These are phyloP conservation scores for Phytophthora litchii DNA, from an alignment of 352 stramenopile genomes.

Conservation along the genomic window DNA sequence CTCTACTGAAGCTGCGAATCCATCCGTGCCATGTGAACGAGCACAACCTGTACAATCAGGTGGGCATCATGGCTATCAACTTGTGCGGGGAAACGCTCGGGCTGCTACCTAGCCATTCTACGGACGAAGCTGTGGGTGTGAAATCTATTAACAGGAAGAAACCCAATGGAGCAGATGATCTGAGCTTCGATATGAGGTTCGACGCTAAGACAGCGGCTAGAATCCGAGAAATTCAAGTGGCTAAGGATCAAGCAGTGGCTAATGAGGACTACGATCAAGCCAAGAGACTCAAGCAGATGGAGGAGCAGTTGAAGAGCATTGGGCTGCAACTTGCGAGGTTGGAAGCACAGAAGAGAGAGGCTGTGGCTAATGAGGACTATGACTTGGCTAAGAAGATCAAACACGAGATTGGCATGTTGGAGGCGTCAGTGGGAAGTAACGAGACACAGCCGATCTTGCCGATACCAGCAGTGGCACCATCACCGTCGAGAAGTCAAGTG, in stretches of 20 bases:
- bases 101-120: constrained; percentile 58
- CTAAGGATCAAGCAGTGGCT: constrained; percentile 84
- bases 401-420: constrained; percentile 78
- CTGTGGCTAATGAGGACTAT: constrained; percentile 92
- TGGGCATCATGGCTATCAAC: constrained; percentile 92
- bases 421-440: constrained; percentile 65
- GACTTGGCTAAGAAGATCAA: constrained; percentile 92
- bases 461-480: constrained; percentile 28
- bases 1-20: constrained; percentile 89
- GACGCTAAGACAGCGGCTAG: constrained; percentile 87
- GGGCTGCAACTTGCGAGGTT: constrained; percentile 88
- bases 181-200: constrained; percentile 89
- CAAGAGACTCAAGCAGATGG: constrained; percentile 81
- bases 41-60: constrained; percentile 91
- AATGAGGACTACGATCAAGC: constrained; percentile 93
- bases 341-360: constrained; percentile 87
- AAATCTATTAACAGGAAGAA: constrained; percentile 33
- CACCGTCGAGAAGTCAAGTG: constrained; percentile 46
- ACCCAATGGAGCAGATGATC: constrained; percentile 42
- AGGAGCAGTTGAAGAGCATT: constrained; percentile 91
- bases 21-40: constrained; percentile 91
- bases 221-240: constrained; percentile 89
- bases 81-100: constrained; percentile 72
- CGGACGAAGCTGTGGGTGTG: constrained; percentile 36
- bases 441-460: constrained; percentile 65